Evolutionary conservation across 306 rosid species (phyloP).

Genomic region (Trifolium repens): DNA sequence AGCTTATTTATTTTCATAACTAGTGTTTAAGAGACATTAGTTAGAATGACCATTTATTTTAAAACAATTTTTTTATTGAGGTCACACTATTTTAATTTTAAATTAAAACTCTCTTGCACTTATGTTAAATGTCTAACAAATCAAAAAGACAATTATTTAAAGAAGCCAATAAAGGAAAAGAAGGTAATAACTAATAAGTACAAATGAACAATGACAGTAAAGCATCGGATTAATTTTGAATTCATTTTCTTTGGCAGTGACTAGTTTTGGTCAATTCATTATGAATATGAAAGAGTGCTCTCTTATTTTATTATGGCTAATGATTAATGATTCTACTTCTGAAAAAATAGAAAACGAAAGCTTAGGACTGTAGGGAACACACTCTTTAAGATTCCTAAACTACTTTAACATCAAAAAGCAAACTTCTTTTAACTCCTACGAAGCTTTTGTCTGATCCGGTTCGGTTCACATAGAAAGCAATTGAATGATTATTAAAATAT

Average conservation of each 20-base stretch:
- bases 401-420: constrained; percentile 63
- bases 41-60: too few relatives aligned
- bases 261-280: constrained; percentile 30
- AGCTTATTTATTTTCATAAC: too few relatives aligned
- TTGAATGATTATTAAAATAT: constrained; percentile 60
- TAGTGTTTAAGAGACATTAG: too few relatives aligned
- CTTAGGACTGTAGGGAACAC: constrained; percentile 55
- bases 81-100: too few relatives aligned
- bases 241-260: constrained; percentile 31
- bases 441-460: constrained; percentile 86
- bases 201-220: constrained; percentile 1
- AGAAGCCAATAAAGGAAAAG: not conserved
- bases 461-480: constrained; percentile 74
- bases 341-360: constrained; percentile 65
- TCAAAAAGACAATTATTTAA: too few relatives aligned
- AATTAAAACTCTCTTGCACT: too few relatives aligned
- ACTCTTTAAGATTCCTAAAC: constrained; percentile 73
- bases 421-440: constrained; percentile 64
- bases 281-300: constrained; percentile 37
- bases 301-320: constrained; percentile 39
- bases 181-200: not conserved
- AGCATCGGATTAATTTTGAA: not conserved
- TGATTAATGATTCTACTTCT: constrained; percentile 60
- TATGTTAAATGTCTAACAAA: too few relatives aligned
- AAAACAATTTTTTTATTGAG: too few relatives aligned